phyloP scores from a whole-genome alignment of 345 rosid species.

The Turritis glabra region DNA sequence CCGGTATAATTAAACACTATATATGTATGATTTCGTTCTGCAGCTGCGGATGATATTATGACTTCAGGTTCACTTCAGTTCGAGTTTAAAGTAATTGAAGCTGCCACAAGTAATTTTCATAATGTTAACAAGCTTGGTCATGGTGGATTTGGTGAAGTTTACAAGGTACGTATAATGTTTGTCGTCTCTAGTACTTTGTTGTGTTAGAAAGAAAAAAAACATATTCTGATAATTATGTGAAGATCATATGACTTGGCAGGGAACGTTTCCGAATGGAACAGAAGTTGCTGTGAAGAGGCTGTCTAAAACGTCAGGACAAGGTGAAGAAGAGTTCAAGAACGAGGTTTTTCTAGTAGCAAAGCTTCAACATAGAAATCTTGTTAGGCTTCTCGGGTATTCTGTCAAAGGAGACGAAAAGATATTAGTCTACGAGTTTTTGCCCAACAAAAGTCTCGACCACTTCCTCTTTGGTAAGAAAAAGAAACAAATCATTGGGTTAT shows the following conservation, averaged over 20 bases:
- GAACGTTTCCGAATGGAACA: conserved; percentile 31
- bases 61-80: conserved; percentile 48
- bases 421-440: conserved; percentile 19
- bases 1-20: neutral
- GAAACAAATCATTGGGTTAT: too few relatives aligned
- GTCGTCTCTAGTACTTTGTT: neutral
- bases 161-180: conserved; percentile 50
- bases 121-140: conserved; percentile 51
- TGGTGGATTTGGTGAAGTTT: conserved; percentile 74
- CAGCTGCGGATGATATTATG: conserved; percentile 40
- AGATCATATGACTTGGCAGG: neutral
- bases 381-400: conserved; percentile 49
- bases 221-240: neutral
- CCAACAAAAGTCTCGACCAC: conserved; percentile 33
- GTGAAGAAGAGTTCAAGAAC: conserved; percentile 49
- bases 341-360: conserved; percentile 48
- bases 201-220: neutral
- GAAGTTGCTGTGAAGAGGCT: conserved; percentile 53
- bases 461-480: conserved; percentile 24
- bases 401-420: conserved; percentile 45
- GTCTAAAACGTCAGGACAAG: conserved; percentile 50
- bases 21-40: neutral
- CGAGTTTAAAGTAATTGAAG: conserved; percentile 42
- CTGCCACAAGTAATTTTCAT: conserved; percentile 53
- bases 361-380: conserved; percentile 55